Base-by-base conservation (phyloP, 257 asterid species). In the Ajuga chamaepitys region DNA sequence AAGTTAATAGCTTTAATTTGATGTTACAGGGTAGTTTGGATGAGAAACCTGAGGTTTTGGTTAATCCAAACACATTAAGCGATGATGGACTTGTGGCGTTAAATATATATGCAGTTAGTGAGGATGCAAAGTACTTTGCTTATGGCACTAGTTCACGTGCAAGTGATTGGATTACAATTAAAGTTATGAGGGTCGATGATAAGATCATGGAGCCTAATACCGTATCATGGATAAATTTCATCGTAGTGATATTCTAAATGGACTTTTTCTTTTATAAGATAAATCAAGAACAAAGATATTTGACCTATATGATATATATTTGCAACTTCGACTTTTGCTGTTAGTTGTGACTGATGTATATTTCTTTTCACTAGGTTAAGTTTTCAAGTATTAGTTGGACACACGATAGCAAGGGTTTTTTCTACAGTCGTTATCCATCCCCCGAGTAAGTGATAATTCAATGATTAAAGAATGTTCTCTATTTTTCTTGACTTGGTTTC, bases 131-230 rank as follows among this genome's bases (percentile, higher is more conserved):
- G 56, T 80, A 74, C 77, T 75, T 86, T 67, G 96, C 97, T 1
- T 94, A 94, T 71, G 95, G 89, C 37, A 82, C 83, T 71, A 88
- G 93, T 82, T 75, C 95, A 13, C 85, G 96, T 47, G 99, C 97
- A 58, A 94, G 99, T 30, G 97, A 94, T 72, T 94, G 99, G 97
- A 91, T 90, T 22, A 94, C 93, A 54, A 73, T 90, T 62, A 88
- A 81, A 75, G 91, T 94, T 51, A 73, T 88, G 88, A 77, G 80
- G 51, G 70, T 88, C 64, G 86, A 86, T 54, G 89, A 83, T 74
- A 94, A 83, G 76, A 63, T n/a, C 28, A 69, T 40, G 1, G 84
- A 74, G 84, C 80, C 87, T 30, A 95, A 94, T 74, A 75, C 82
- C 38, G 53, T 94, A 76, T 86, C 95, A 22, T 94, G 97, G 97